These are phyloP conservation scores for Castanea crenata DNA, from an alignment of 306 rosid genomes.

Conservation along the genomic window DNA sequence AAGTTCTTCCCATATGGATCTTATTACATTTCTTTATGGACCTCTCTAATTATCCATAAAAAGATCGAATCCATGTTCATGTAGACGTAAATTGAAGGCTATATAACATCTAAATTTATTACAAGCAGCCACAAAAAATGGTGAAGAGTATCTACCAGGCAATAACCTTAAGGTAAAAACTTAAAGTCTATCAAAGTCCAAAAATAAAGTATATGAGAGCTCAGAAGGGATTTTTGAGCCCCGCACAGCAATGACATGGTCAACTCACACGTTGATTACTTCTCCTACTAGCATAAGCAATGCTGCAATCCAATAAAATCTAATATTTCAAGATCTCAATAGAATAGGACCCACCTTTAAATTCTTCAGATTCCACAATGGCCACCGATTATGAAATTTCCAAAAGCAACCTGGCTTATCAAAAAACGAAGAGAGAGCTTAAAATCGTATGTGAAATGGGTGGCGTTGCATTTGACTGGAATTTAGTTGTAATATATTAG, in stretches of 20 bases:
- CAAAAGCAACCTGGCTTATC: constrained; percentile 7
- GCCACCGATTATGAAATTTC: constrained; percentile 6
- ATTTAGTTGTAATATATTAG: neutral
- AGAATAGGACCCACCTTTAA: constrained; percentile 9
- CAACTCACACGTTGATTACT: neutral
- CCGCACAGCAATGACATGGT: neutral
- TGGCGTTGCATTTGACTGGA: neutral
- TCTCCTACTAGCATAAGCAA: neutral
- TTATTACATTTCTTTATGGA: neutral
- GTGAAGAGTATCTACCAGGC: neutral
- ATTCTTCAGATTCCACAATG: constrained; percentile 24
- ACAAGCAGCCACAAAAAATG: neutral
- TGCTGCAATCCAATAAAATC: neutral
- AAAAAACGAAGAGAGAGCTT: neutral
- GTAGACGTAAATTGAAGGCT: no score
- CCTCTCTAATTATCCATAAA: constrained; percentile 5
- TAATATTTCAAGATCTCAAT: neutral
- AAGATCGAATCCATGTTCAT: neutral
- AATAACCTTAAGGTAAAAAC: constrained; percentile 2
- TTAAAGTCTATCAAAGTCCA: neutral
- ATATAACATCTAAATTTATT: neutral
- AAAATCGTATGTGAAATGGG: neutral
- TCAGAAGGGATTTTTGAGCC: neutral
- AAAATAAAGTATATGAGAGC: neutral
- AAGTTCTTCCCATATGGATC: neutral